Base-by-base conservation (phyloP, 2,329 filamentous ascomycete genomes). In the Colletotrichum neosansevieriae region DNA sequence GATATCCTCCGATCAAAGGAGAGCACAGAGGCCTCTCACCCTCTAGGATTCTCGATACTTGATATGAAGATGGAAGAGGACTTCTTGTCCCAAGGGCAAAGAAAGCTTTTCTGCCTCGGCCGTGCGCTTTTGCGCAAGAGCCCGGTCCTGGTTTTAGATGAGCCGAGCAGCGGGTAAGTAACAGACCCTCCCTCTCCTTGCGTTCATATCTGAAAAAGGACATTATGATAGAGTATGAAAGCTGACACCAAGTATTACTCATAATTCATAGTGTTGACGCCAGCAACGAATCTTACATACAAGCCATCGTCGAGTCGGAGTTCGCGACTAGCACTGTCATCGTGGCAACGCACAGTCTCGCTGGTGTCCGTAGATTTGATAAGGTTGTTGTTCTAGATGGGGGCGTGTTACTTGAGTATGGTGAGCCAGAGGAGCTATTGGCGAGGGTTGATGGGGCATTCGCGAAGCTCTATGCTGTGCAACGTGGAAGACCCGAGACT, bases 161-260 rank as follows among this genome's bases (percentile, higher is more conserved):
- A 78, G 56, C 96, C 96, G 1, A 99, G 96, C 50, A 62, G 58
- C 58, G 44, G 44, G 57, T 59, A 49, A 59, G 57, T 49, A 59
- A 59, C n/a, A 59, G 42, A 50, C 44, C 57, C 44, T 50, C 44
- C 57, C 29, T 29, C 32, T 49, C 29, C 57, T 38, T 49, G 57
- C 57, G 29, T 59, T 59, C 44, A 59, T 59, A 59, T 59, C 57
- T 59, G 44, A 12, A 40, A 59, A 59, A 59, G 6, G 29, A 29
- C 49, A 50, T 59, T 11, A 50, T 38, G 42, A 50, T 59, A 6
- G 24, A 59, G 57, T 59, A 49, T 59, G 44, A 59, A 49, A 59
- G 42, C 57, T 59, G 29, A 59, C 57, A 59, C 44, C 5, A 24
- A 24, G 21, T 24, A 24, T 24, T 5, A 24, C 21, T 59, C n/a